phyloP scores from a whole-genome alignment of 2,329 filamentous ascomycete species.

The Lecanosticta acicola region DNA sequence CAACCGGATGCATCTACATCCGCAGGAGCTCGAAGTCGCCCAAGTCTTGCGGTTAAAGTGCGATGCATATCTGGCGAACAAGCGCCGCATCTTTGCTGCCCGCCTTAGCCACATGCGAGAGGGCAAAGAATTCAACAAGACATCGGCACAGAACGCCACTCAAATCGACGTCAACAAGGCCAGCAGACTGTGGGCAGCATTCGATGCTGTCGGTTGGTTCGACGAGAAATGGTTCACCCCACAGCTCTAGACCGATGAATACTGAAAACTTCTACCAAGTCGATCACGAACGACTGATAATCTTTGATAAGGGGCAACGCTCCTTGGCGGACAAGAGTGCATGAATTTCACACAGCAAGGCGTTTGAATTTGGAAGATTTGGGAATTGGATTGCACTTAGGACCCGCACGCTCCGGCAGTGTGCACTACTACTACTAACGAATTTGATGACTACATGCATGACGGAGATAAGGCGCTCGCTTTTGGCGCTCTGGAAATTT shows the following conservation, averaged over 20 bases:
- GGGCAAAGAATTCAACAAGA: slow-evolving; percentile 86
- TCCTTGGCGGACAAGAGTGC: background rate
- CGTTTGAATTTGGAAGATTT: slow-evolving; percentile 2
- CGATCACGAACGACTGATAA: too few species aligned
- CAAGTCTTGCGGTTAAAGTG: slow-evolving; percentile 76
- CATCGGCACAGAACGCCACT: slow-evolving; percentile 91
- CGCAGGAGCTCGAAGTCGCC: slow-evolving; percentile 71
- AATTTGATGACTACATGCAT: slow-evolving; percentile 2
- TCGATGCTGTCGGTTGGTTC: slow-evolving; percentile 52
- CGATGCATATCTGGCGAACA: slow-evolving; percentile 85
- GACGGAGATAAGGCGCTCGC: background rate
- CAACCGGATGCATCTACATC: slow-evolving; percentile 64
- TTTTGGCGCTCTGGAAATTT: slow-evolving; percentile 1
- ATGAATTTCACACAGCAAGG: slow-evolving; percentile 1
- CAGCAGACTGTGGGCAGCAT: slow-evolving; percentile 84
- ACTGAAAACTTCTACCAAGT: background rate
- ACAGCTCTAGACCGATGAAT: slow-evolving; percentile 8
- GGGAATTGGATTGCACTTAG: background rate
- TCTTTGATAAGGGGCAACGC: too few species aligned
- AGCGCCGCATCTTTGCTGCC: slow-evolving; percentile 81
- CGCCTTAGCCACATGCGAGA: slow-evolving; percentile 61
- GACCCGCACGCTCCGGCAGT: slow-evolving; percentile 3
- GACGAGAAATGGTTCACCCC: slow-evolving; percentile 24
- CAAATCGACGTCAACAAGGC: slow-evolving; percentile 98
- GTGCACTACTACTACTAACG: slow-evolving; percentile 5